Evolutionary conservation across 768 basidiomycete species (phyloP).

Genomic region (Mycena albidolilacea): DNA sequence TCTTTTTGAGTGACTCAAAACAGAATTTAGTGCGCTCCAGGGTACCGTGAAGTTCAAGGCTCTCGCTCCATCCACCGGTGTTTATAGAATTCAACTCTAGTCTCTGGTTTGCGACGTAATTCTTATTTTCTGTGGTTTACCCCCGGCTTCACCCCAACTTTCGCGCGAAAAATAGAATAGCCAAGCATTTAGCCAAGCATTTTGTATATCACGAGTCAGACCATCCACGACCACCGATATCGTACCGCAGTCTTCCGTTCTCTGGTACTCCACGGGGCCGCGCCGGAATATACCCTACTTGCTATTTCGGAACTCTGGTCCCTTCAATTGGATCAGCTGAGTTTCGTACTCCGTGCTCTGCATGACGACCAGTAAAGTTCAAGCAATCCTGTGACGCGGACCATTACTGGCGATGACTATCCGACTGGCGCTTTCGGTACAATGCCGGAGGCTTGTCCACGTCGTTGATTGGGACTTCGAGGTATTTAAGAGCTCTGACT

Average conservation of each 20-base stretch:
- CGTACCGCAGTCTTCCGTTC: constrained; percentile 3
- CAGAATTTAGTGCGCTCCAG: background rate
- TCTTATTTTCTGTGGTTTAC: constrained; percentile 8
- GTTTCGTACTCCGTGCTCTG: background rate
- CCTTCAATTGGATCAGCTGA: constrained; percentile 8
- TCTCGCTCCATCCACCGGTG: background rate
- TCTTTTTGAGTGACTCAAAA: constrained; percentile 6
- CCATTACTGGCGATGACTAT: constrained; percentile 14
- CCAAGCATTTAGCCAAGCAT: constrained; percentile 17
- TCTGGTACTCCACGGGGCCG: background rate
- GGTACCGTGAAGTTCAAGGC: background rate
- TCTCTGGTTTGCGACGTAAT: constrained; percentile 5
- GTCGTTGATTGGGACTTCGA: background rate
- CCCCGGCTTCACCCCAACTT: constrained; percentile 1
- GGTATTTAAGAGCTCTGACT: constrained; percentile 14
- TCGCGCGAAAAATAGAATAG: constrained; percentile 7
- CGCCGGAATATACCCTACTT: background rate
- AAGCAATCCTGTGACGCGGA: constrained; percentile 15
- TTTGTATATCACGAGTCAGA: constrained; percentile 9
- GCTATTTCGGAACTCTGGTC: constrained; percentile 10
- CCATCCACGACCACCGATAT: background rate
- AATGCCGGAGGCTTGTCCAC: constrained; percentile 17
- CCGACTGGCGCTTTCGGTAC: constrained; percentile 14
- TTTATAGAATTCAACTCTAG: background rate
- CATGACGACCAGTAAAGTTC: constrained; percentile 2